Evolutionary conservation across 1,139 yeast genomes (phyloP), one percentile per base, ranked within the genome.

Genomic region (Suhomyces chickasaworum): DNA sequence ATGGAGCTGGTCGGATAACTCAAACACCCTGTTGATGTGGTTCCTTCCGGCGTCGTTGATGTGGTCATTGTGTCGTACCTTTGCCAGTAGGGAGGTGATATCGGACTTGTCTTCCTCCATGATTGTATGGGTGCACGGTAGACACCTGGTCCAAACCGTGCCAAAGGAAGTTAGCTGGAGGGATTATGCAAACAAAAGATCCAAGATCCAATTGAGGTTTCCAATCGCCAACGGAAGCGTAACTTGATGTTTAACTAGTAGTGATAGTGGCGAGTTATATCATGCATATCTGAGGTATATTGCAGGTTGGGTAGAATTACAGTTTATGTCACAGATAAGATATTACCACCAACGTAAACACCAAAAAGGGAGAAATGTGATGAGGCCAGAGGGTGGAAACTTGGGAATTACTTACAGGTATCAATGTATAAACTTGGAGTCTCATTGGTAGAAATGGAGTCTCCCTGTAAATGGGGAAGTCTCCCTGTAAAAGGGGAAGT

Each of bases 21-120:
- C 49, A 44, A 70, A 68, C 10, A 73, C 59, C 13, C 53, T 48
- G 46, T 71, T 60, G 22, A 74, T 69, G 33, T 66, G 60, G 12
- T 41, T 44, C 20, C 67, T 54, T 39, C 62, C 53, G 2, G 43
- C 41, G 6, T 42, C 41, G 40, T 63, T 68, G 13, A 53, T 33
- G n/a, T 32, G 39, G 30, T 68, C 72, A 41, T 65, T 66, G 18
- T 60, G 41, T 34, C 53, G 49, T 22, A 53, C 52, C 9, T 34
- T 35, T 7, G 31, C 39, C 40, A 48, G 56, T 15, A 52, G 50
- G 16, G 37, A 29, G 32, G 16, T 13, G 17, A 44, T 13, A 17
- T 44, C 43, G 16, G 39, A 18, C 8, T 41, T 42, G 13, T 8
- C 29, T 10, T 37, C 37, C 8, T 41, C 16, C 38, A 32, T 36